Percentiles rank a stretch among this genome's conserved stretches.
phyloP scores from a whole-genome alignment of 768 basidiomycete genomes.

The Fomitopsis serialis region DNA sequence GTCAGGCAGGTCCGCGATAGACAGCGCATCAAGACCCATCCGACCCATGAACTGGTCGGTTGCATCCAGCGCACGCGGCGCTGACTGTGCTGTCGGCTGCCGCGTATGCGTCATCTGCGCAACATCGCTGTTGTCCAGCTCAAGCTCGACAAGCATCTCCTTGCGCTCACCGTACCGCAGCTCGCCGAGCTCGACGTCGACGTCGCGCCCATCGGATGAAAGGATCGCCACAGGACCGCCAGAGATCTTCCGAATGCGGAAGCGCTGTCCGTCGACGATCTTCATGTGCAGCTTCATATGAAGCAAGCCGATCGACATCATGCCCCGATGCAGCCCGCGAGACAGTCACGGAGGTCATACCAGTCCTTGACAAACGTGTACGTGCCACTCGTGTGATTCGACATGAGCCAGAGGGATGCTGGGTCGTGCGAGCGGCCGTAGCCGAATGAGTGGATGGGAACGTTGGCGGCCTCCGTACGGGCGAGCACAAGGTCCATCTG shows the following conservation, averaged over 20 bases:
- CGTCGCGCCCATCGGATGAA: conserved; percentile 87
- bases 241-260: conserved; percentile 91
- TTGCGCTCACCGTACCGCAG: conserved; percentile 93
- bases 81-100: conserved; percentile 9
- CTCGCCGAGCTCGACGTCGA: conserved; percentile 93
- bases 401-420: conserved; percentile 97
- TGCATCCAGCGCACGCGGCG: conserved; percentile 50
- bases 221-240: conserved; percentile 86
- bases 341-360: conserved; percentile 89
- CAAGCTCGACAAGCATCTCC: conserved; percentile 96
- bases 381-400: conserved; percentile 94
- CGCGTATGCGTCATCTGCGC: conserved; percentile 13
- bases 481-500: conserved; percentile 99
- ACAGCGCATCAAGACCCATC: conserved; percentile 72
- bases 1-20: conserved; percentile 67
- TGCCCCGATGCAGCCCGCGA: conserved; percentile 95
- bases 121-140: conserved; percentile 74
- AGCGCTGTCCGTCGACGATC: conserved; percentile 84
- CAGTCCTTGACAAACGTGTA: conserved; percentile 98
- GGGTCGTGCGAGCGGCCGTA: conserved; percentile 97
- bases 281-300: conserved; percentile 96
- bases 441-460: conserved; percentile 96
- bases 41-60: conserved; percentile 87
- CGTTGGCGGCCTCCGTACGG: conserved; percentile 92
- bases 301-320: conserved; percentile 91